Evolutionary conservation across 495 filamentous ascomycete species (phyloP), one percentile per base, ranked within the genome.

Genomic region (Barbatosphaeria neglecta): DNA sequence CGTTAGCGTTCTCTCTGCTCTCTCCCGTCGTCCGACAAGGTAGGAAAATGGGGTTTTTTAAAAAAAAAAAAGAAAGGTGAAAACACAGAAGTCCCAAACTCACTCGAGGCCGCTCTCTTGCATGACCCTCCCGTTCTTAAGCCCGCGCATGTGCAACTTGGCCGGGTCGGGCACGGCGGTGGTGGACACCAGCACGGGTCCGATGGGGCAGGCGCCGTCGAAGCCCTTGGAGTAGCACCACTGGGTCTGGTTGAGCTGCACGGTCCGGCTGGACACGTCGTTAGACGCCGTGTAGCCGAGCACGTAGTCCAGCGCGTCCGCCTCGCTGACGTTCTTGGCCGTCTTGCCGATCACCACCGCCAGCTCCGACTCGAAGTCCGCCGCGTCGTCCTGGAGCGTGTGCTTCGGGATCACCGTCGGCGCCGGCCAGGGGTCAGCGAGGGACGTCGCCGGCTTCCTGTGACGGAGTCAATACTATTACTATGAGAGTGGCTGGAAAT

Each of bases 171-270:
- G 65, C 35, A 81, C 53, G 13, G 69, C 55, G n/a, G 65, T 59
- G 27, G 70, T 68, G 2, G 70, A 73, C 24, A 77, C 78, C n/a
- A 82, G 50, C 3, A 67, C 66, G 6, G 78, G 77, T 13, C 77
- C 76, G 25, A 73, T 59, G 6, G 69, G 70, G 46, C 64, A 73
- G 4, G 63, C 57, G 10, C 63, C 63, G 45, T 71, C 70, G 25
- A 73, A 72, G 0, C 68, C 67, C 51, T 73, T 75, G 49, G 62
- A 67, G 49, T 64, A 73, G 51, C 64, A 66, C 61, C 64, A 70
- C 57, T 73, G 67, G 24, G 61, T 62, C 55, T 73, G 69, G 3
- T 64, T 64, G 33, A 74, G 65, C 54, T 74, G 65, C 16, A 53
- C 47, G 0, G 56, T 51, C 22, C 67, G 56, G 51, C 61, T 68